Base-by-base conservation (phyloP, 1,139 yeast species). In the Candida smagusa region DNA sequence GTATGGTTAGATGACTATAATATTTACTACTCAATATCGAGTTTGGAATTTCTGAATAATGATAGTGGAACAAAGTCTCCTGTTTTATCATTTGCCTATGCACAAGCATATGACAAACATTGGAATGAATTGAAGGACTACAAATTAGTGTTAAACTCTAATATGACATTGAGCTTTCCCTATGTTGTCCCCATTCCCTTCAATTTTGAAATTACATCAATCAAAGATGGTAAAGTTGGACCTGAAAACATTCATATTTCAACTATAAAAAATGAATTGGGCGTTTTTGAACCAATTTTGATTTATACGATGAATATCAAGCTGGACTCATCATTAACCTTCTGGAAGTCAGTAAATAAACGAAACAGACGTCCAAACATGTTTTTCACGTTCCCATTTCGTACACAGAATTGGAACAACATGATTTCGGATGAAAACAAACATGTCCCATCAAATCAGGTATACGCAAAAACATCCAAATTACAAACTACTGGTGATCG, bases 201-300 rank as follows among this genome's bases (percentile, higher is more conserved):
- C 30, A 61, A 46, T 41, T 65, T 60, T 38, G 59, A 61, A 39
- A 50, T 52, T 21, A 46, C 51, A 27, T 38, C 48, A 22, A 39
- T 47, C 12, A 40, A 49, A 2, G 42, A 42, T 12, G 48, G 48
- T 27, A 65, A 52, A 40, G 57, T 63, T 35, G 75, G 75, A 0
- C 68, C 74, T 1, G 74, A 69, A 47, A 74, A 69, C 42, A 72
- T 74, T 3, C 53, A 72, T 28, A 49, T 68, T 5, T 36, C 68
- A 3, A 43, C 67, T 8, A 59, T 62, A 6, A 55, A 53, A 30
- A 66, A 64, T 41, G 41, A 49, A 7, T 39, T 46, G 13, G 67
- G 69, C 1, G 46, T 52, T 38, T 65, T 61, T 30, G 74, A 68
- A 41, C 74, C 73, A 0, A 36, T 66, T 12, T 45, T 68, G 30